Conservation (phyloP, 2,329 filamentous ascomycete genomes). For the Cladophialophora psammophila region DNA sequence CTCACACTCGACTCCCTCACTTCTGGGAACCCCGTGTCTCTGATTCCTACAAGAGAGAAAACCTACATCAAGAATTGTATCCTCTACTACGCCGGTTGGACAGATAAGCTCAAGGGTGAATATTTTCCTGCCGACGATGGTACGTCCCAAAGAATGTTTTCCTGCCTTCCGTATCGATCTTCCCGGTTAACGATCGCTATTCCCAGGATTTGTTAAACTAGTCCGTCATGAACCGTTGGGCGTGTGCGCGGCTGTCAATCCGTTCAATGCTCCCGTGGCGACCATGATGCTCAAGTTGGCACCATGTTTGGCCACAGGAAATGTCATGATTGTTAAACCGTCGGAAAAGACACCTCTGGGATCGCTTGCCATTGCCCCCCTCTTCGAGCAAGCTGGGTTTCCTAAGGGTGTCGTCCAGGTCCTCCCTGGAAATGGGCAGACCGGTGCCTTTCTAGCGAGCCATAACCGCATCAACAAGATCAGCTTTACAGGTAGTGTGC, state of each 20-base stretch:
- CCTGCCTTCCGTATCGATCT: too few relatives aligned
- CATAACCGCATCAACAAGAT: slow-evolving; percentile 68
- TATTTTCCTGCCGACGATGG: slow-evolving; percentile 50
- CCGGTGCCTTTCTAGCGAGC: slow-evolving; percentile 65
- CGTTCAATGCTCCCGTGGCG: slow-evolving; percentile 62
- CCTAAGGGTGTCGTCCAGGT: slow-evolving; percentile 68
- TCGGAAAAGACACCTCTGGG: slow-evolving; percentile 62
- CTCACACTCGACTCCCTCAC: not conserved
- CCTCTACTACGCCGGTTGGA: slow-evolving; percentile 49
- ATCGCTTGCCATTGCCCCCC: slow-evolving; percentile 64
- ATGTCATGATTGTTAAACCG: slow-evolving; percentile 63
- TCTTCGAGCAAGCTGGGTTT: slow-evolving; percentile 62
- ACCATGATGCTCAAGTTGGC: slow-evolving; percentile 52
- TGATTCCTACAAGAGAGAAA: not conserved
- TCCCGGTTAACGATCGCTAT: too few relatives aligned
- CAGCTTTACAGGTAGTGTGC: slow-evolving; percentile 67
- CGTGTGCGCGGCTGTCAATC: slow-evolving; percentile 60
- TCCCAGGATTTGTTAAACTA: slow-evolving; percentile 43
- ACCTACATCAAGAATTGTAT: not conserved
- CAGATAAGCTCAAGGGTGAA: slow-evolving; percentile 51
- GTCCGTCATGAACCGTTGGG: slow-evolving; percentile 47
- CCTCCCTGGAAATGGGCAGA: slow-evolving; percentile 64
- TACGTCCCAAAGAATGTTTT: too few relatives aligned
- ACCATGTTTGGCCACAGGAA: slow-evolving; percentile 59
- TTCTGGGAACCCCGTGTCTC: not conserved